Conservation (phyloP, 441 rosid genomes). For the Jatropha multifida region DNA sequence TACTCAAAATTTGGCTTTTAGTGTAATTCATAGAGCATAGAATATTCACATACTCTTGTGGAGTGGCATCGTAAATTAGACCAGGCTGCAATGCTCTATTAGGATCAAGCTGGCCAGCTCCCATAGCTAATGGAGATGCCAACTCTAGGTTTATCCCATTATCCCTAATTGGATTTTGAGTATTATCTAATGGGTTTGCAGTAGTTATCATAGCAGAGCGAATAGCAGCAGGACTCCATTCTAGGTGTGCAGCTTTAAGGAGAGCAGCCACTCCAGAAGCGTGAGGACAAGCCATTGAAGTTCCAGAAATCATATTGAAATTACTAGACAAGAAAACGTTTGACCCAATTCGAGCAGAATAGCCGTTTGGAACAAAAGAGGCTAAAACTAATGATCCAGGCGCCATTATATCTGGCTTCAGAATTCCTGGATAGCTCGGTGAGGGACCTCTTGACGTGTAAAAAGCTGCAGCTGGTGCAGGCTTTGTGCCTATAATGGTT, state of each 20-base stretch:
- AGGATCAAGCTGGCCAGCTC: constrained; percentile 51
- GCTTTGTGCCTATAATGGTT: constrained; percentile 37
- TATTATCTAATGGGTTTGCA: constrained; percentile 48
- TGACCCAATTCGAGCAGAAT: constrained; percentile 8
- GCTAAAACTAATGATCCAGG: constrained; percentile 82
- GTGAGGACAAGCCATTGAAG: constrained; percentile 96
- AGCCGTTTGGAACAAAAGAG: constrained; percentile 63
- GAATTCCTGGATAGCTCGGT: constrained; percentile 43
- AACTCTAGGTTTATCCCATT: constrained; percentile 19
- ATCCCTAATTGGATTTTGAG: constrained; percentile 37
- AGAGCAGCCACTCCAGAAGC: constrained; percentile 77
- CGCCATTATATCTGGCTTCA: constrained; percentile 78
- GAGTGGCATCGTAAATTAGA: constrained; percentile 47
- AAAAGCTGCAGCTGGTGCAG: constrained; percentile 41
- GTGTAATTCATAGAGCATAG: constrained; percentile 48
- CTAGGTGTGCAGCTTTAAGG: constrained; percentile 54
- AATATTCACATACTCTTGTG: constrained; percentile 43
- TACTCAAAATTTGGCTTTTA: constrained; percentile 32
- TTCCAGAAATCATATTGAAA: constrained; percentile 62
- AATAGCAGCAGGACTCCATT: constrained; percentile 76
- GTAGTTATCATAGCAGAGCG: constrained; percentile 86
- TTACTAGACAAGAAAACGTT: constrained; percentile 25
- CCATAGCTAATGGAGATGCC: constrained; percentile 47
- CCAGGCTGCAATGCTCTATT: constrained; percentile 53
- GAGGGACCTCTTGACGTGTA: constrained; percentile 55